Conservation (phyloP, 176 grass and related monocot species). For the Lolium rigidum region DNA sequence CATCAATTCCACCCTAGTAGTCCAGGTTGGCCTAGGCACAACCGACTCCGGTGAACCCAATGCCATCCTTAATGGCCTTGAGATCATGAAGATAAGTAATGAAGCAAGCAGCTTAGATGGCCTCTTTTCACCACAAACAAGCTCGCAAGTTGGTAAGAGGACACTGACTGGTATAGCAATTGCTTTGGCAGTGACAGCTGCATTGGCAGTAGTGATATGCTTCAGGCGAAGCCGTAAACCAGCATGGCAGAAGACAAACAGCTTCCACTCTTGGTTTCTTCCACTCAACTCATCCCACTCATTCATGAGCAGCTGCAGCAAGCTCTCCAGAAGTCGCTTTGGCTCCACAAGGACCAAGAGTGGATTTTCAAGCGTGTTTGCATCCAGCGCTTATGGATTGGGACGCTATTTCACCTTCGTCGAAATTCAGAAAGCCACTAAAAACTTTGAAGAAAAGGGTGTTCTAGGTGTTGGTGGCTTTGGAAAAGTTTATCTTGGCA, state of each 20-base stretch:
- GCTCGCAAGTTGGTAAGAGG: slow-evolving; percentile 48
- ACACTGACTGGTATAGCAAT: slow-evolving; percentile 61
- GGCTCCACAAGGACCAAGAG: slow-evolving; percentile 77
- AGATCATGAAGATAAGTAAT: slow-evolving; percentile 98
- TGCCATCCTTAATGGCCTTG: slow-evolving; percentile 92
- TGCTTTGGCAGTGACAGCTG: slow-evolving; percentile 55
- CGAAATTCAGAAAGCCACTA: slow-evolving; percentile 90
- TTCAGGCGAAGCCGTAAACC: slow-evolving; percentile 54
- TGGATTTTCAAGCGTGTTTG: slow-evolving; percentile 75
- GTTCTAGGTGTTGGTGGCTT: slow-evolving; percentile 89
- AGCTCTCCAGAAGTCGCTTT: slow-evolving; percentile 75
- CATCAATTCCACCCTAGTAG: slow-evolving; percentile 70
- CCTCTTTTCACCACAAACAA: slow-evolving; percentile 57
- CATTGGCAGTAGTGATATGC: slow-evolving; percentile 54
- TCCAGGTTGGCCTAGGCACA: slow-evolving; percentile 69
- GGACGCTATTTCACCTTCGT: slow-evolving; percentile 78
- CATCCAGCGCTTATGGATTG: slow-evolving; percentile 75
- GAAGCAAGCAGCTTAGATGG: slow-evolving; percentile 80
- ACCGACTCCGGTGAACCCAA: slow-evolving; percentile 54
- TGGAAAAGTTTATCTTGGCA: slow-evolving; percentile 93
- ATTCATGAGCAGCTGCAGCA: slow-evolving; percentile 75
- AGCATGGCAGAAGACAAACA: slow-evolving; percentile 75
- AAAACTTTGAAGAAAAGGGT: slow-evolving; percentile 91
- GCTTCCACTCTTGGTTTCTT: slow-evolving; percentile 88
- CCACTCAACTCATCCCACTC: slow-evolving; percentile 73